Base-by-base conservation (phyloP, 768 basidiomycete genomes). In the Nevesoporus exiguus region DNA sequence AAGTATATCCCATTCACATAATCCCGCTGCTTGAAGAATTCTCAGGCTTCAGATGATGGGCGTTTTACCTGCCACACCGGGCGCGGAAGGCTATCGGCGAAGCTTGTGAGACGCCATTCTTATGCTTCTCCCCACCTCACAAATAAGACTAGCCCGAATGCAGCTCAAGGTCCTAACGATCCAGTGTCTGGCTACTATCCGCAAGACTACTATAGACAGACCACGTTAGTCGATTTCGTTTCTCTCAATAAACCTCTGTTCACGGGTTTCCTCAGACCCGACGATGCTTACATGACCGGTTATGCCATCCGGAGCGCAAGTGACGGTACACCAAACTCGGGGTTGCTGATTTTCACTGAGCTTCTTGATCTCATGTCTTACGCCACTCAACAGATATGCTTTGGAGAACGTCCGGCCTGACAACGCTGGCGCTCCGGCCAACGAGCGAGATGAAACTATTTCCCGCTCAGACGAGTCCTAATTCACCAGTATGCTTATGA, bases 271-370 rank as follows among this genome's bases (percentile, higher is more conserved):
- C 13, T 27, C 40, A 56, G 55, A 40, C 37, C 45, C 22, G 37
- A 14, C 25, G 17, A 17, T 46, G 6, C 46, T 19, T 55, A 61
- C 27, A 42, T 57, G 55, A 6, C 51, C 21, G 19, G n/a, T 45
- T 57, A 55, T 47, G 29, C 24, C 19, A 27, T 34, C 15, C 47
- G 21, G 13, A 42, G 31, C 13, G 39, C 44, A 47, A 24, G 27
- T 14, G 44, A 54, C 2, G 47, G 41, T 15, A 30, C 14, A 40
- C 22, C 55, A 31, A 48, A 49, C 58, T 40, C 54, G 25, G 45
- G 58, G 65, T 65, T 40, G 25, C 45, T 54, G 17, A 52, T 56
- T 54, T 59, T 60, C 42, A 56, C 49, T 4, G 8, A 43, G 37
- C 48, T 41, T 49, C 46, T 52, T 52, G 17, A 43, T 33, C 31